Conservation (phyloP, 148 eudicot species). For the Spergularia bocconei region DNA sequence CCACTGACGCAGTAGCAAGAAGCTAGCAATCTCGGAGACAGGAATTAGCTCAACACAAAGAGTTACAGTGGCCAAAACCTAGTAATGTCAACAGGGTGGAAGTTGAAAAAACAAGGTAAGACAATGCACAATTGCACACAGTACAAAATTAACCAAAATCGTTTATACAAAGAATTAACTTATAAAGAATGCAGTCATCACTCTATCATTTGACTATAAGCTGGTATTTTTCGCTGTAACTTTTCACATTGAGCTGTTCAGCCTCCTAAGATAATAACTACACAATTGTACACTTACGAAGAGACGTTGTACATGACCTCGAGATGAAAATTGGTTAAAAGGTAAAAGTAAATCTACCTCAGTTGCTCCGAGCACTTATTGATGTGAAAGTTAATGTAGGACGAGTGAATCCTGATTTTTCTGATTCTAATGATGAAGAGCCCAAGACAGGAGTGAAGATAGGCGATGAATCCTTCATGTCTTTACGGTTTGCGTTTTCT, state of each 20-base stretch:
- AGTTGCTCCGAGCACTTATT: constrained; percentile 42
- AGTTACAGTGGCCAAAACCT: background rate
- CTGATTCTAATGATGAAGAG: constrained; percentile 8
- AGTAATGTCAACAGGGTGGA: background rate
- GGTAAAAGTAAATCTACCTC: constrained; percentile 17
- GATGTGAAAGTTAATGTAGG: constrained; percentile 56
- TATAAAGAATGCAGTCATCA: background rate
- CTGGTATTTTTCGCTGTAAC: background rate
- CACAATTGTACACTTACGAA: constrained; percentile 6
- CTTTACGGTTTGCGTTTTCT: constrained; percentile 11
- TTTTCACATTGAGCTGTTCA: constrained; percentile 17
- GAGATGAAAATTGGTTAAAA: background rate
- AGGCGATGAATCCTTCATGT: constrained; percentile 20
- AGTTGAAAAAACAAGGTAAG: background rate
- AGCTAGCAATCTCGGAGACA: too few species aligned
- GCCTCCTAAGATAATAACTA: background rate
- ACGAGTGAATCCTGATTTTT: constrained; percentile 19
- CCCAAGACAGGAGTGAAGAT: constrained; percentile 25
- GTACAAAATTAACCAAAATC: background rate
- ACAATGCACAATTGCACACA: too few species aligned
- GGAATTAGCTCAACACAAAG: too few species aligned
- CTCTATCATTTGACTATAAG: background rate
- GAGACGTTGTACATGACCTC: background rate
- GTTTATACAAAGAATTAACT: background rate
- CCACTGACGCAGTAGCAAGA: too few species aligned